A percentile compares a stretch with the other conserved stretches of the same genome.
Conservation (phyloP, 2,329 filamentous ascomycete species). For the Colletotrichum eremochloae region DNA sequence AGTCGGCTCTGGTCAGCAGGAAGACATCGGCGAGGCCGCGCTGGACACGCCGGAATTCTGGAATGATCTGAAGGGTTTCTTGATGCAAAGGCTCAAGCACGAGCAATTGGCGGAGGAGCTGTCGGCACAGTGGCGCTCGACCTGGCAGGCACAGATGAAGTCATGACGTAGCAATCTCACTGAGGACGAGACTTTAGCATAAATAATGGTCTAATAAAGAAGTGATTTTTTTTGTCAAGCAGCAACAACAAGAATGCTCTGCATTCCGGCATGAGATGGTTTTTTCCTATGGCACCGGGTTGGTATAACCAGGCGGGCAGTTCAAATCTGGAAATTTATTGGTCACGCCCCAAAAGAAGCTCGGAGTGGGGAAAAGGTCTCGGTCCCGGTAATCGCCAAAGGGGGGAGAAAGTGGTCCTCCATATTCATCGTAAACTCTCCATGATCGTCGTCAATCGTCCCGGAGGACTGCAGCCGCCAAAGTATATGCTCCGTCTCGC, state of each 20-base stretch:
- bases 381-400: conserved; percentile 35
- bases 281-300: conserved; percentile 46
- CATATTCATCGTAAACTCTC: conserved; percentile 45
- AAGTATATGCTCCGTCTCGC: conserved; percentile 43
- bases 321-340: conserved; percentile 50
- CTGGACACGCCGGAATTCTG: conserved; percentile 84
- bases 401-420: conserved; percentile 43
- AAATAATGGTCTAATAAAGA: conserved; percentile 38
- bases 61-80: conserved; percentile 84
- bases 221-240: conserved; percentile 40
- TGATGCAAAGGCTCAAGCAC: conserved; percentile 84
- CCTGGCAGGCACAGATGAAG: conserved; percentile 70
- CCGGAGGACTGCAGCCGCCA: conserved; percentile 44
- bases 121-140: conserved; percentile 75
- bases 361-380: conserved; percentile 36
- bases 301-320: conserved; percentile 51
- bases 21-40: conserved; percentile 59
- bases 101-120: conserved; percentile 74
- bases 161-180: conserved; percentile 41
- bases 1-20: conserved; percentile 44
- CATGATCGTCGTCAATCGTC: conserved; percentile 46
- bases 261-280: conserved; percentile 48
- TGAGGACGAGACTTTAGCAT: conserved; percentile 10
- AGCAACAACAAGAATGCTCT: conserved; percentile 47
- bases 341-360: conserved; percentile 48